Evolutionary conservation across 257 asterid species (phyloP).

Genomic region (Verbena officinalis): DNA sequence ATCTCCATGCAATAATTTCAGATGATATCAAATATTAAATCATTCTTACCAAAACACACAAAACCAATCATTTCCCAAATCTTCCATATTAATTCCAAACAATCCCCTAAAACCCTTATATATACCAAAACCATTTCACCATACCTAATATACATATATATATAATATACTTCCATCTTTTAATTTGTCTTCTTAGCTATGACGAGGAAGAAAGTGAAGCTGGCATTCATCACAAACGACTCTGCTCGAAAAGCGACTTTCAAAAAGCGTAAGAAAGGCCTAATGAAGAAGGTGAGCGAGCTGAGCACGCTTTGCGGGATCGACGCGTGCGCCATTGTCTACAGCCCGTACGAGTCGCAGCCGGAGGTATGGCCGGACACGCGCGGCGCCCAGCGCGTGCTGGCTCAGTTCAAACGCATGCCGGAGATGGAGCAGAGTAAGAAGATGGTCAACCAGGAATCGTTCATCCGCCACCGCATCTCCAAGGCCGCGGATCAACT

Average conservation of each 20-base stretch:
- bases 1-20: slow-evolving; percentile 30
- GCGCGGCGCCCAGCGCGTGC: slow-evolving; percentile 58
- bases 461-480: slow-evolving; percentile 61
- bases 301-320: slow-evolving; percentile 83
- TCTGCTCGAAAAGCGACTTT: slow-evolving; percentile 75
- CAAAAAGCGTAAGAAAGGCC: slow-evolving; percentile 83
- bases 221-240: slow-evolving; percentile 70
- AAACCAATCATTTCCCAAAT: slow-evolving; percentile 39
- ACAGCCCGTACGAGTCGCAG: slow-evolving; percentile 68
- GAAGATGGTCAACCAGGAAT: slow-evolving; percentile 85
- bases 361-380: slow-evolving; percentile 76
- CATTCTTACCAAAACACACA: slow-evolving; percentile 33
- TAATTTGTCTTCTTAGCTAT: too few relatives aligned
- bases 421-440: slow-evolving; percentile 96
- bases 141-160: too few relatives aligned
- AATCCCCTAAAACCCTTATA: slow-evolving; percentile 37
- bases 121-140: slow-evolving; percentile 26
- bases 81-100: slow-evolving; percentile 48
- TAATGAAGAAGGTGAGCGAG: slow-evolving; percentile 81
- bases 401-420: slow-evolving; percentile 73
- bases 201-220: slow-evolving; percentile 86
- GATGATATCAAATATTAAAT: slow-evolving; percentile 32
- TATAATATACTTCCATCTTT: too few relatives aligned
- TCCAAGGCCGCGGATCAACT: slow-evolving; percentile 67
- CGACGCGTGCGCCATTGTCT: slow-evolving; percentile 74